Evolutionary conservation across 768 basidiomycete genomes (phyloP), one percentile per base, ranked within the genome.

Genomic region (Naganishia vaughanmartiniae): DNA sequence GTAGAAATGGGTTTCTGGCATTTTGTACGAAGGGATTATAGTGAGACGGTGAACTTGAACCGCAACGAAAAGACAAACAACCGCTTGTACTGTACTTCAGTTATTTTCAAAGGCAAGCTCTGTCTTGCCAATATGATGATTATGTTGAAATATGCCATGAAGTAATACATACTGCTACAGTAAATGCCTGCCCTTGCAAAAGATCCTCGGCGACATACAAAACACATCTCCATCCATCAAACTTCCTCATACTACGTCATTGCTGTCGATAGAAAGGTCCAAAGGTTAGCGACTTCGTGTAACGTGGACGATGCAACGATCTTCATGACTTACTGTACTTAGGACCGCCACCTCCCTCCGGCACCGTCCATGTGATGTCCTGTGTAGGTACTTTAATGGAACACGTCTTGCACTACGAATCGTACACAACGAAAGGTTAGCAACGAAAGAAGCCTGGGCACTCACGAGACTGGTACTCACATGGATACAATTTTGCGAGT

Each of bases 311-410:
- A 42, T 21, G 67, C 21, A 14, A 2, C 54, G 15, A 19, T 4
- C 15, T 39, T 4, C 12, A 31, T 24, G 26, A 84, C 87, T 73
- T 75, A 95, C 93, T 90, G 78, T 96, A 98, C 81, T 95, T 95
- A 45, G 94, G 95, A 65, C 95, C 95, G 36, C 95, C 95, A 15
- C 92, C 90, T 14, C 94, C 95, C 82, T 98, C 93, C 0, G 96
- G 96, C 0, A 96, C 93, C 6, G 77, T 78, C 95, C 95, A 98
- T 19, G 89, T 91, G 74, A 99, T 96, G 80, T 97, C 95, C 79
- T 96, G 92, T 1, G 92, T 92, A 3, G 94, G 94, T 4, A 74
- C 90, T 83, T 99, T 97, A 83, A 99, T 88, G 72, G 93, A 92
- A 79, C 95, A 99, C 53, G 96, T 84, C 81, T 94, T 96, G 84